A percentile compares a stretch with the other conserved stretches of the same genome.
phyloP scores from a whole-genome alignment of 2,329 filamentous ascomycete genomes.

The Exserohilum turcica region DNA sequence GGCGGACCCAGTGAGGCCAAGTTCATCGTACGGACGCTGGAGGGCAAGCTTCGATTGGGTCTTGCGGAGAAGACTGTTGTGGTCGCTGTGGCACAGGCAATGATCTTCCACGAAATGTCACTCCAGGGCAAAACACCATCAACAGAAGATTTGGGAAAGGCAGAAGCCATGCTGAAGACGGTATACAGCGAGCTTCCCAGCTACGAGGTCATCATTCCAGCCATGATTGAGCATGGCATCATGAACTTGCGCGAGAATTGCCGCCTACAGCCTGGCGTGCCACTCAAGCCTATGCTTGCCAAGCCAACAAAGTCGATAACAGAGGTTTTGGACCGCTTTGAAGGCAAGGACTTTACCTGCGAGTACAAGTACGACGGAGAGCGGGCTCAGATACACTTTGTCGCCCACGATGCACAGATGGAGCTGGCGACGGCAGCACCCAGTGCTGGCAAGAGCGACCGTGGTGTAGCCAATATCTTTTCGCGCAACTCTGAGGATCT shows the following conservation, averaged over 20 bases:
- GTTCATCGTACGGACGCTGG: constrained; percentile 87
- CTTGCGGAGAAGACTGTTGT: constrained; percentile 92
- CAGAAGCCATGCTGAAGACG: constrained; percentile 83
- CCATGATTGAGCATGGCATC: constrained; percentile 85
- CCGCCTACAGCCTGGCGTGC: constrained; percentile 90
- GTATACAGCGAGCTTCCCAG: constrained; percentile 96
- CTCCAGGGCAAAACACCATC: constrained; percentile 71
- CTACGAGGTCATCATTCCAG: constrained; percentile 92
- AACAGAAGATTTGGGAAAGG: constrained; percentile 77
- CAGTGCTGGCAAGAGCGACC: constrained; percentile 68
- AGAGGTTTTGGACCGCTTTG: constrained; percentile 94
- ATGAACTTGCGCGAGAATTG: constrained; percentile 81
- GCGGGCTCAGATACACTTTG: constrained; percentile 97
- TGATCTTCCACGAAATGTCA: constrained; percentile 82
- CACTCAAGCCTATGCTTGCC: constrained; percentile 96
- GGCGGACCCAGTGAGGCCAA: constrained; percentile 95
- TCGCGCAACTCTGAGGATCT: constrained; percentile 96
- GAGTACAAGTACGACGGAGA: constrained; percentile 99
- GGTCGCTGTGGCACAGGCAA: constrained; percentile 85
- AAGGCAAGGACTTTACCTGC: constrained; percentile 93
- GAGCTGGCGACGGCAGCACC: constrained; percentile 65
- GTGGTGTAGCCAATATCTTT: constrained; percentile 89
- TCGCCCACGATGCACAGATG: constrained; percentile 76
- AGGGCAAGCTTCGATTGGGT: constrained; percentile 90
- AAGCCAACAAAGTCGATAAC: constrained; percentile 98